Percentiles rank a stretch among this genome's conserved stretches.
These are phyloP conservation scores for Rhynchospora pubera DNA, from an alignment of 176 grass and related monocot species.

Conservation along the genomic window DNA sequence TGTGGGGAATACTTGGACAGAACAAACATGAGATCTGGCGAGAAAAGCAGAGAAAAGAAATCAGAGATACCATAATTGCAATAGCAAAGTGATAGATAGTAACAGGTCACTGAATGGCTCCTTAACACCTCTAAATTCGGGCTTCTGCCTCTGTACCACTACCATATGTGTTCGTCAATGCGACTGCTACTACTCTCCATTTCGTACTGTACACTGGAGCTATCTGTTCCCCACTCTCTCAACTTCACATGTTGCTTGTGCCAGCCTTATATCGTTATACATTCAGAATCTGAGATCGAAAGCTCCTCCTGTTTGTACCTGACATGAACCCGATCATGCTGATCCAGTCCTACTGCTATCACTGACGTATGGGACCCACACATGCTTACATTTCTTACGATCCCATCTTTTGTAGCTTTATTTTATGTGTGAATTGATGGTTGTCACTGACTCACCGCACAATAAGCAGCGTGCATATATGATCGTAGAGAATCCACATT, in stretches of 20 bases:
- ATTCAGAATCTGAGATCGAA: background rate
- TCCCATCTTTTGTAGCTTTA: background rate
- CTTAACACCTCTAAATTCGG: slow-evolving; percentile 38
- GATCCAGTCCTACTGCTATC: background rate
- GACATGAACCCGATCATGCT: background rate
- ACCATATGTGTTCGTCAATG: slow-evolving; percentile 15
- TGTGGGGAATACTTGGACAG: slow-evolving; percentile 26
- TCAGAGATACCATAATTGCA: slow-evolving; percentile 23
- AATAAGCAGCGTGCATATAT: background rate
- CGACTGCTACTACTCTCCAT: background rate
- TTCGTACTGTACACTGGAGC: slow-evolving; percentile 5
- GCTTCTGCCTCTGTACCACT: slow-evolving; percentile 17
- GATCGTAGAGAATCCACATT: background rate
- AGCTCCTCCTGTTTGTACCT: background rate
- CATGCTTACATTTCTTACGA: background rate
- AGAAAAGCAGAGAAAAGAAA: slow-evolving; percentile 7
- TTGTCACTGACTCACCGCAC: background rate
- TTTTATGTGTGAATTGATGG: background rate
- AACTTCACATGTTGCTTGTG: slow-evolving; percentile 4
- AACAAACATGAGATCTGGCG: slow-evolving; percentile 14
- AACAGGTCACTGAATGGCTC: slow-evolving; percentile 43
- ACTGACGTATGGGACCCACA: background rate
- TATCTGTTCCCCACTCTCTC: slow-evolving; percentile 12
- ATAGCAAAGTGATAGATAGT: slow-evolving; percentile 19
- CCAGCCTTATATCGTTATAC: slow-evolving; percentile 4